A percentile compares a stretch with the other conserved stretches of the same genome.
Conservation (phyloP, 2,329 filamentous ascomycete genomes). For the Trichoderma pleuroti region DNA sequence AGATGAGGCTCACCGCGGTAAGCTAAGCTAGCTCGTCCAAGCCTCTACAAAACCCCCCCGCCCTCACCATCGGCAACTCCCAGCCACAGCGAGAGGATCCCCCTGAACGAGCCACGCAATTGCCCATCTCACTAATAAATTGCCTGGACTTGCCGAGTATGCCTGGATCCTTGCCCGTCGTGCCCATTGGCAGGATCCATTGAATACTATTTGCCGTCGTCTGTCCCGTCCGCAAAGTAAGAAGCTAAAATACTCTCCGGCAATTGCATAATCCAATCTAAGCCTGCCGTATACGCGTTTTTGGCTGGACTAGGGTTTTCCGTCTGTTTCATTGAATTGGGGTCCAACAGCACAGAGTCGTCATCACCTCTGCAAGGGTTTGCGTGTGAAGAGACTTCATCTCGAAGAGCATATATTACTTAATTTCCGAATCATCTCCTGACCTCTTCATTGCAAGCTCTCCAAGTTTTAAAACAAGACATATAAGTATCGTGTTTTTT, state of each 20-base stretch:
- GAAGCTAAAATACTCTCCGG: constrained; percentile 13
- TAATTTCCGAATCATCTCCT: not conserved
- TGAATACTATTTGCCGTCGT: not conserved
- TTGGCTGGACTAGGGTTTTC: not conserved
- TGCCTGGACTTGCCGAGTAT: not conserved
- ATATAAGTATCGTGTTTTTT: not conserved
- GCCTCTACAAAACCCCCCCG: not conserved
- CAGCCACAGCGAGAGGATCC: constrained; percentile 5
- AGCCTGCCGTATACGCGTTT: constrained; percentile 1
- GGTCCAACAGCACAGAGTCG: not conserved
- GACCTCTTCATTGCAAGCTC: not conserved
- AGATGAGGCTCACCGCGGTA: constrained; percentile 15
- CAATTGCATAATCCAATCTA: not conserved
- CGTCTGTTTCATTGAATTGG: constrained; percentile 4
- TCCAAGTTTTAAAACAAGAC: not conserved
- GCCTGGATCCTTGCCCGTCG: not conserved
- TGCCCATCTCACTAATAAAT: not conserved
- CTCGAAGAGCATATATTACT: not conserved
- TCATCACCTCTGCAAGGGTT: constrained; percentile 9
- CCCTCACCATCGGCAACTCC: not conserved
- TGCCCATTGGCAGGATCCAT: constrained; percentile 8
- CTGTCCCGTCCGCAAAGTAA: not conserved
- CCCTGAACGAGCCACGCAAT: constrained; percentile 15
- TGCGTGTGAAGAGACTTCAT: not conserved
- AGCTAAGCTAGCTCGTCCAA: not conserved